Base-by-base conservation (phyloP, 2,329 filamentous ascomycete species). In the Sordariomycetes sp. region DNA sequence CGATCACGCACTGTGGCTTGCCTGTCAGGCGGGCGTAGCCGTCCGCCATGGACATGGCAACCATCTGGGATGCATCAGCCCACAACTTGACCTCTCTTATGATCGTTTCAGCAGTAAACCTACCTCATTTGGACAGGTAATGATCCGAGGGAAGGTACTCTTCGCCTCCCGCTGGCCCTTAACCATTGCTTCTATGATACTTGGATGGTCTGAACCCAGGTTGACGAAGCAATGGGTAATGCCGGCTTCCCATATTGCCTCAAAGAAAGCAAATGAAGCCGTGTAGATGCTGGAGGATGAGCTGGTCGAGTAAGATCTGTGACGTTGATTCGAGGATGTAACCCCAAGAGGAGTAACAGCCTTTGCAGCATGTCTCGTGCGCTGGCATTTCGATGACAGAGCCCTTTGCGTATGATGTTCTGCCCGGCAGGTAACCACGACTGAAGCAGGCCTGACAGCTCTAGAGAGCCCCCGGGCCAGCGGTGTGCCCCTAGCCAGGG, bases 61-160 rank as follows among this genome's bases (percentile, higher is more conserved):
- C 81, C 79, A 85, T 86, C 72, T 82, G 42, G 5, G 7, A 12
- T 10, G 15, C 21, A 19, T 30, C 20, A 21, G 23, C 20, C 30
- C 14, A 10, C 27, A 9, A 30, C 15, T 17, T 11, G 15, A 17
- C 16, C 12, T n/a, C 12, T 8, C 21, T 20, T 23, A 8, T 12
- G n/a, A n/a, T 33, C 4, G 9, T 16, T 21, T 20, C 8, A 20
- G 18, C 4, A 11, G n/a, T 20, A 12, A 28, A 46, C 41, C n/a
- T 63, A 82, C 80, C 70, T 88, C 83, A 43, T 86, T 86, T 0
- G 83, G 83, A 49, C 82, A 87, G 14, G 83, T 88, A 36, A 87
- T 81, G 39, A 87, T 81, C 34, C 66, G 70, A 3, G 82, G 82
- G 39, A 86, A 86, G n/a, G 70, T 63, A 20, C 65, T 72, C 33